phyloP scores from a whole-genome alignment of 352 stramenopile species.

The Pythium folliculosum region DNA sequence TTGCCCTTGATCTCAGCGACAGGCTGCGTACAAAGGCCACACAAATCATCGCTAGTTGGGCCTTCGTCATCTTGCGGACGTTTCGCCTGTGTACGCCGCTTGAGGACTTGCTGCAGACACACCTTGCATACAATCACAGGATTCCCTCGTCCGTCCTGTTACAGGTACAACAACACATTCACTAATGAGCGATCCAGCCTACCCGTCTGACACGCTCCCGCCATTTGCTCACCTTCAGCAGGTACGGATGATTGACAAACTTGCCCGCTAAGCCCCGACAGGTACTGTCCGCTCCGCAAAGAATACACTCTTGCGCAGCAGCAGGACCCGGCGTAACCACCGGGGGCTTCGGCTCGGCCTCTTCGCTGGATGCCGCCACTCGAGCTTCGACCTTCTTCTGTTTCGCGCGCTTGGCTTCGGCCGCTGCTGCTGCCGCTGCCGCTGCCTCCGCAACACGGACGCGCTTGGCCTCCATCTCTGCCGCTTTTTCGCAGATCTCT shows the following conservation, averaged over 20 bases:
- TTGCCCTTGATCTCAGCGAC: constrained; percentile 32
- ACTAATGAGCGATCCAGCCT: no score
- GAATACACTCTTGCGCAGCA: constrained; percentile 33
- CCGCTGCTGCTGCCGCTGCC: neutral
- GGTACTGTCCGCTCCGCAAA: constrained; percentile 42
- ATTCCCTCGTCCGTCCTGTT: constrained; percentile 49
- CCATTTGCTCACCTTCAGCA: constrained; percentile 53
- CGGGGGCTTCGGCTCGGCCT: neutral
- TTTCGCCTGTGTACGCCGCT: constrained; percentile 28
- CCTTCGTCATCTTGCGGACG: constrained; percentile 6
- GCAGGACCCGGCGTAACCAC: neutral
- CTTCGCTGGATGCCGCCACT: neutral
- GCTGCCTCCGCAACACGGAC: constrained; percentile 8
- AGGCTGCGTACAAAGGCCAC: constrained; percentile 48
- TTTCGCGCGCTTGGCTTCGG: constrained; percentile 20
- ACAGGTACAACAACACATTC: neutral
- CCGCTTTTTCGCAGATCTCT: constrained; percentile 20
- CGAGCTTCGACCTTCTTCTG: neutral
- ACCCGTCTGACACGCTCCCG: neutral
- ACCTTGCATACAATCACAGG: constrained; percentile 61
- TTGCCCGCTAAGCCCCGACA: constrained; percentile 21
- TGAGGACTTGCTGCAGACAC: constrained; percentile 59
- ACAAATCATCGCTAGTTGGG: constrained; percentile 33
- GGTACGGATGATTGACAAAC: constrained; percentile 66
- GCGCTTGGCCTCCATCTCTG: constrained; percentile 11